A percentile compares a stretch with the other conserved stretches of the same genome.
Conservation (phyloP, 2,329 filamentous ascomycete genomes). For the Aplosporella prunicola region DNA sequence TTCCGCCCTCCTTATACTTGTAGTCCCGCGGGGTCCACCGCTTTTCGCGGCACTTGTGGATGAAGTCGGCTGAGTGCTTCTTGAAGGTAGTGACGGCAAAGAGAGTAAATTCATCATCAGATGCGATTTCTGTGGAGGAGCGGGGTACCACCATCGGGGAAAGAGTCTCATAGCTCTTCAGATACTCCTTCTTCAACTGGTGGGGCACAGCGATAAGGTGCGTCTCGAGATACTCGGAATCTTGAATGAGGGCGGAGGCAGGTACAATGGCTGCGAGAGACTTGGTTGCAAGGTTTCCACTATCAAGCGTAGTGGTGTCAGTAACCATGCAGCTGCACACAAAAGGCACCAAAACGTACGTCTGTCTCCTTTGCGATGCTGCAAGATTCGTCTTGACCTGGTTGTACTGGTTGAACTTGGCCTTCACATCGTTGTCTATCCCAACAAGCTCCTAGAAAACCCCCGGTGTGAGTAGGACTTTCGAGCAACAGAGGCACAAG, state of each 20-base stretch:
- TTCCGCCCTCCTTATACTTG: conserved; percentile 82
- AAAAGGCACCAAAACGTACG: conserved; percentile 53
- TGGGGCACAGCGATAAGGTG: conserved; percentile 84
- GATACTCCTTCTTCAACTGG: conserved; percentile 73
- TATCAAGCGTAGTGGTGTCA: conserved; percentile 25
- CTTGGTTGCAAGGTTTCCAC: conserved; percentile 87
- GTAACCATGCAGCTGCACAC: not conserved
- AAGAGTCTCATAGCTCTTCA: conserved; percentile 80
- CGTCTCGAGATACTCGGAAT: conserved; percentile 95
- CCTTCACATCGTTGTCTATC: conserved; percentile 92
- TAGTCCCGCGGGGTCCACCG: conserved; percentile 94
- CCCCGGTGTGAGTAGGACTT: not conserved
- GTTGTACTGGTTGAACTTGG: conserved; percentile 92
- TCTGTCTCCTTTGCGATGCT: conserved; percentile 76
- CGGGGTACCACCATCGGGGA: conserved; percentile 88
- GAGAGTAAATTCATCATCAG: conserved; percentile 82
- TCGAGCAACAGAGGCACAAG: too few relatives aligned
- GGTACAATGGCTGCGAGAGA: conserved; percentile 87
- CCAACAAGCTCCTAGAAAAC: conserved; percentile 67
- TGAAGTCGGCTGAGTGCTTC: conserved; percentile 77
- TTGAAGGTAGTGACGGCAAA: conserved; percentile 90
- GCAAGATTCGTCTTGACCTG: conserved; percentile 76
- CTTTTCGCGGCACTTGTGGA: conserved; percentile 83
- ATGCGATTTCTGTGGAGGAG: conserved; percentile 67
- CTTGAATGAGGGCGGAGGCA: conserved; percentile 59